phyloP scores from a whole-genome alignment of 495 filamentous ascomycete genomes.

The Parathielavia appendiculata region DNA sequence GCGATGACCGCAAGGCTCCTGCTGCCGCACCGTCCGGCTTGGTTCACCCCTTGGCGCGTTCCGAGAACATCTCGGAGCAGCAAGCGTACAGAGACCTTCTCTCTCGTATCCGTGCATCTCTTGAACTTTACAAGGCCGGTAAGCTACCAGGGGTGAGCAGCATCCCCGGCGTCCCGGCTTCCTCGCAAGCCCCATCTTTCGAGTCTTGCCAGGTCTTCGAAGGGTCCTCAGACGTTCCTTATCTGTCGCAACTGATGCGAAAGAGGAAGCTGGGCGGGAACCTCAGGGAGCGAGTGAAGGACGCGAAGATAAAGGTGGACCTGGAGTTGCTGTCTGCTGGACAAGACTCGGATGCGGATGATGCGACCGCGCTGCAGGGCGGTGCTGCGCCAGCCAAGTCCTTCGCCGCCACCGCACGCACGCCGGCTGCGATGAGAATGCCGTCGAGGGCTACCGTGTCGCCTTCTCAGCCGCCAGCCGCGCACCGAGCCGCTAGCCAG shows the following conservation, averaged over 20 bases:
- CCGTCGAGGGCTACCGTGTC: constrained; percentile 56
- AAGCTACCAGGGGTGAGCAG: constrained; percentile 41
- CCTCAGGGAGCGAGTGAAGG: constrained; percentile 53
- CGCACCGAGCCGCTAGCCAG: constrained; percentile 50
- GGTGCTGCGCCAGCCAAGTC: constrained; percentile 21
- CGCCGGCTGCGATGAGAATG: constrained; percentile 45
- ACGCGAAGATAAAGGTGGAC: constrained; percentile 53
- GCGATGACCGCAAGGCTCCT: constrained; percentile 46
- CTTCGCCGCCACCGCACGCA: constrained; percentile 27
- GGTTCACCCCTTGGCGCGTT: constrained; percentile 65
- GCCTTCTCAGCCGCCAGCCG: constrained; percentile 37
- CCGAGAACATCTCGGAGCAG: constrained; percentile 50
- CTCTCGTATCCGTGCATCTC: constrained; percentile 43
- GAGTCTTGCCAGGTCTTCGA: constrained; percentile 40
- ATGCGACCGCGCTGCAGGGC: constrained; percentile 17
- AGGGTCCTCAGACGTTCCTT: constrained; percentile 64
- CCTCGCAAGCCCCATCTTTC: constrained; percentile 5
- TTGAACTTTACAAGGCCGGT: constrained; percentile 43
- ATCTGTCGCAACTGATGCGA: constrained; percentile 67
- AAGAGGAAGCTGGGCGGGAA: constrained; percentile 60
- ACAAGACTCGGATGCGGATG: constrained; percentile 46
- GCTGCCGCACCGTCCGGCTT: constrained; percentile 40
- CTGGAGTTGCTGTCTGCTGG: constrained; percentile 46
- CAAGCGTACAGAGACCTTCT: constrained; percentile 48
- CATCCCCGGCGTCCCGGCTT: constrained; percentile 31